These are phyloP conservation scores for Cucurbita maxima DNA, from an alignment of 306 rosid genomes.

Conservation along the genomic window DNA sequence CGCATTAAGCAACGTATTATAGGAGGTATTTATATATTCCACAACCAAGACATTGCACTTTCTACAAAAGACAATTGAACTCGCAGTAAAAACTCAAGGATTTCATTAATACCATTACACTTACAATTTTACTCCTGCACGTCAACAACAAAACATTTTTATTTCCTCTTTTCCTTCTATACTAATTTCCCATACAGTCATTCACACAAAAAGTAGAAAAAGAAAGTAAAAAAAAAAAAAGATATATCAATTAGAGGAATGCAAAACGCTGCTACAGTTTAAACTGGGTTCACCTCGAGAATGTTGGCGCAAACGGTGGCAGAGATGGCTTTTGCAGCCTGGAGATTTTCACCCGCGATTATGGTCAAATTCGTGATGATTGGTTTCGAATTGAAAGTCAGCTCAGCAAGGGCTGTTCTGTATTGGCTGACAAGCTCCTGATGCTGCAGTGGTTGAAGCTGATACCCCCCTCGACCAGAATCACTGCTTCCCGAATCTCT, in stretches of 20 bases:
- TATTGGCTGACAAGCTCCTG: constrained; percentile 74
- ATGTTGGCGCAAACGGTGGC: constrained; percentile 59
- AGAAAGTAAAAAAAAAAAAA: background rate
- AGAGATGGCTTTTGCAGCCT: constrained; percentile 52
- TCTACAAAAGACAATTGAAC: constrained; percentile 2
- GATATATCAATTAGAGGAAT: constrained; percentile 17
- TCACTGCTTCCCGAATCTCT: constrained; percentile 40
- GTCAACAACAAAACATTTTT: background rate
- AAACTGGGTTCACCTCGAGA: constrained; percentile 82
- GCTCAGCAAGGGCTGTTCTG: constrained; percentile 65
- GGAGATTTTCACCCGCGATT: constrained; percentile 65
- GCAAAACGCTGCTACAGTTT: constrained; percentile 24
- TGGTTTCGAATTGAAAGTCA: constrained; percentile 78
- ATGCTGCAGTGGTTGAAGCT: constrained; percentile 46
- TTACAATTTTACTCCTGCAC: constrained; percentile 14
- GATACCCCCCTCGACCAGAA: constrained; percentile 47
- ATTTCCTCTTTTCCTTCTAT: constrained; percentile 10
- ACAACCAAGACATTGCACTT: constrained; percentile 1
- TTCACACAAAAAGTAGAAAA: constrained; percentile 15
- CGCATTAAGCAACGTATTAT: background rate
- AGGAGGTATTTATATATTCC: background rate
- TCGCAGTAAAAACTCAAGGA: constrained; percentile 6
- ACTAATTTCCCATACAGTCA: constrained; percentile 21
- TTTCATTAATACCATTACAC: constrained; percentile 19
- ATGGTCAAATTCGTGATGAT: constrained; percentile 83